These are phyloP conservation scores for Artemisia annua DNA, from an alignment of 129 eudicot species.

Conservation along the genomic window DNA sequence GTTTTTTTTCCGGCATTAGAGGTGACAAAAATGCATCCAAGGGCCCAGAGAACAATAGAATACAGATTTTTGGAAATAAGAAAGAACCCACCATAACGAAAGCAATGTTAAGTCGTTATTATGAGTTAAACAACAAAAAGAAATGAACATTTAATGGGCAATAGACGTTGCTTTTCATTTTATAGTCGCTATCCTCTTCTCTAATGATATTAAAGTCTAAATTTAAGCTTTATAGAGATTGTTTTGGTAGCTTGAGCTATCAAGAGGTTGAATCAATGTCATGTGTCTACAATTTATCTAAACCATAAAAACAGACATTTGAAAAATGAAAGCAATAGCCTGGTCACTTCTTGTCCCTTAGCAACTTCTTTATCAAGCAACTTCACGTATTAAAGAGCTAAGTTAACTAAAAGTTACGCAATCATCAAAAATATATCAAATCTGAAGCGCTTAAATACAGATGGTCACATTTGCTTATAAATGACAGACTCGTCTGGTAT, in stretches of 20 bases:
- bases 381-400: constrained; percentile 7
- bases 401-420: constrained; percentile 5
- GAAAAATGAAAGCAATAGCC: background rate
- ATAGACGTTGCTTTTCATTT: constrained; percentile 12
- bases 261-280: constrained; percentile 29
- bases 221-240: constrained; percentile 20
- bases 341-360: constrained; percentile 28
- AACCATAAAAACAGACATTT: constrained; percentile 3
- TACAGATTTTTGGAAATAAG: constrained; percentile 15
- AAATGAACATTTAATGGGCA: constrained; percentile 20
- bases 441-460: background rate
- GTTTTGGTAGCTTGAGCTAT: constrained; percentile 29
- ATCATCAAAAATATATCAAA: constrained; percentile 1
- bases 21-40: background rate
- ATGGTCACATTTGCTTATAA: constrained; percentile 10
- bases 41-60: constrained; percentile 39
- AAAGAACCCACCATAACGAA: constrained; percentile 25
- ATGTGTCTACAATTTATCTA: constrained; percentile 4
- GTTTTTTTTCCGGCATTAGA: constrained; percentile 9
- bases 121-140: background rate
- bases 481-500: background rate
- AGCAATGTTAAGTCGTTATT: constrained; percentile 11
- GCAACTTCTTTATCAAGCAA: constrained; percentile 35
- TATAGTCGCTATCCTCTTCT: constrained; percentile 6
- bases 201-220: constrained; percentile 17